Conservation (phyloP, 108 stramenopile species). For the Cyclostephanos invisitatus region DNA sequence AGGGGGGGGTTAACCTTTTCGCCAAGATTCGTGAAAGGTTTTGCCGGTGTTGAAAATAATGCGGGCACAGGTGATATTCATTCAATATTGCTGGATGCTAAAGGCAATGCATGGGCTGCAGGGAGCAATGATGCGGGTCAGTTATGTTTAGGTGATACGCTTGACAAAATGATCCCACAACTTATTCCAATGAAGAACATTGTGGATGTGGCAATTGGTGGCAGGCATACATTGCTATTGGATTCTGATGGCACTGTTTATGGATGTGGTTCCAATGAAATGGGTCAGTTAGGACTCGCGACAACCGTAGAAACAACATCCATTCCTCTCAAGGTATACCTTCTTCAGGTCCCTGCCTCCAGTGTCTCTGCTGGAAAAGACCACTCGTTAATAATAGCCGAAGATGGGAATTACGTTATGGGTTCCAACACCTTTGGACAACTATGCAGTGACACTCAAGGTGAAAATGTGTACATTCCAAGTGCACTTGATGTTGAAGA, state of each 20-base stretch:
- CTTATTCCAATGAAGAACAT: conserved; percentile 11
- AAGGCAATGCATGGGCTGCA: conserved; percentile 30
- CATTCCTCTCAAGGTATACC: conserved; percentile 19
- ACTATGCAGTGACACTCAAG: conserved; percentile 44
- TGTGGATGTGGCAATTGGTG: conserved; percentile 16
- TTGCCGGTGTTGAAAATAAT: conserved; percentile 13
- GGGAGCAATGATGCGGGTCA: conserved; percentile 36
- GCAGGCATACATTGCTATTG: conserved; percentile 7
- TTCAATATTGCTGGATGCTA: conserved; percentile 16
- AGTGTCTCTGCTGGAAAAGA: conserved; percentile 44
- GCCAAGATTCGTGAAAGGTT: conserved; percentile 4
- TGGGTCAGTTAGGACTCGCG: conserved; percentile 51
- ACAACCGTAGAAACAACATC: conserved; percentile 11
- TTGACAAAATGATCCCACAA: conserved; percentile 11
- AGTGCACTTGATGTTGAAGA: conserved; percentile 1
- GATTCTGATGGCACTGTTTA: conserved; percentile 12
- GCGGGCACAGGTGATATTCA: conserved; percentile 25
- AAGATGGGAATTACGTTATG: conserved; percentile 26
- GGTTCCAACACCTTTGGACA: conserved; percentile 50
- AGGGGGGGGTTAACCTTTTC: conserved; percentile 5
- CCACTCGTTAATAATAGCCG: conserved; percentile 23
- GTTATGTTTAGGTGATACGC: conserved; percentile 13
- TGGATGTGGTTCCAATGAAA: conserved; percentile 34
- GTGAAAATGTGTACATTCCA: conserved; percentile 12
- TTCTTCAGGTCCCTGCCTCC: conserved; percentile 17